Base-by-base conservation (phyloP, 2,329 filamentous ascomycete genomes). In the Sarocladium brachiariae region DNA sequence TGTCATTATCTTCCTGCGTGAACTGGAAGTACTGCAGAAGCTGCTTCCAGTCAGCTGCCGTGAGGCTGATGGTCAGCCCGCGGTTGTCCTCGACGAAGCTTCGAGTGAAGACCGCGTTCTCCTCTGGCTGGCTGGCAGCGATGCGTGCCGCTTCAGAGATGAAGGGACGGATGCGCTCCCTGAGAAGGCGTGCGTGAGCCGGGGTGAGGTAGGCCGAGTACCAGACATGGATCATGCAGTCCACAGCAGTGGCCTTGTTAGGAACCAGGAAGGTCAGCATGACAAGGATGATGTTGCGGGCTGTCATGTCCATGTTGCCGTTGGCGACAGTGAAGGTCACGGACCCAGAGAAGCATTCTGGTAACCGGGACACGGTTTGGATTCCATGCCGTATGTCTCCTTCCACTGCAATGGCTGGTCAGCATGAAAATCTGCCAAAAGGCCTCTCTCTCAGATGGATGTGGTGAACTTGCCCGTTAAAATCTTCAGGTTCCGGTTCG, bases 201-300 rank as follows among this genome's bases (percentile, higher is more conserved):
- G 43, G 43, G 6, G 47, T 38, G 9, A 58, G 27, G 25, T 53
- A 35, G 4, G 56, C 51, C 6, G 55, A 58, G 23, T 58, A 58
- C 56, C 55, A 58, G 33, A 57, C 14, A 23, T 58, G 55, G 3
- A 58, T 53, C 8, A 58, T 58, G 49, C 49, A 53, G 24, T 57
- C 54, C 1, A 51, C 49, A 1, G 56, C 56, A 7, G 50, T 48
- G 1, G 55, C 35, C 2, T 34, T 31, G n/a, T 56, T 23, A 1
- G 51, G 41, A 2, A 50, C 34, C 1, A 50, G 19, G n/a, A 56
- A 35, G 9, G 48, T 37, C 18, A 47, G 24, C 25, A 47, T 30
- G 25, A 33, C 19, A 14, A 33, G 24, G n/a, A 47, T 5, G 18
- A 47, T 33, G 43, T 30, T 47, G 11, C 43, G 43, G 4, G 25